Base-by-base conservation (phyloP, 768 basidiomycete genomes). In the Albatrellus ellisii region DNA sequence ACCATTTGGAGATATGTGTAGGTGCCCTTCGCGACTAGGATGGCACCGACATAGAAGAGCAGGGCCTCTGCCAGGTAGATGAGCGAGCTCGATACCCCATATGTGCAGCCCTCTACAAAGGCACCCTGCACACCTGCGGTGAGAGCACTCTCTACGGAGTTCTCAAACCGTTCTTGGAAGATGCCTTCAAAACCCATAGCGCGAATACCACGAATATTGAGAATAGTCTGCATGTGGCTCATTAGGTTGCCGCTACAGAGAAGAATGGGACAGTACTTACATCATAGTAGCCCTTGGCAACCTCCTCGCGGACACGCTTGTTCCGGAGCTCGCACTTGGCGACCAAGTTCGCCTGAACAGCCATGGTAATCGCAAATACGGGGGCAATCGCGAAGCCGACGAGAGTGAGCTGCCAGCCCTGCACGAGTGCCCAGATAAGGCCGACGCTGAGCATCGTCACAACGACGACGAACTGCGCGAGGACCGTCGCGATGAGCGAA, bases 401-500 rank as follows among this genome's bases (percentile, higher is more conserved):
- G 14, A 98, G 70, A 0, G 90, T 94, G 50, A 98, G 65, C 62
- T 95, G 79, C 95, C 94, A 99, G 0, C 89, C 88, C 24, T 71
- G 63, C 2, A 74, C 69, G 58, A 97, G 67, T 0, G 92, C 92
- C 94, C 95, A 99, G 14, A 84, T 56, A 15, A 98, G 59, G 6
- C 91, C 92, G 2, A 94, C 65, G 1, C 70, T 57, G 35, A 97
- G 69, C 90, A 97, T 95, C 11, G 82, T 65, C 7, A 61, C 46
- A 11, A 92, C 85, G 15, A 90, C 84, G 26, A 79, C 56, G 24
- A 67, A 64, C 55, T 92, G 86, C 0, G 73, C 74, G 35, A 83
- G 60, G 31, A 90, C 77, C 10, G 76, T 68, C 1, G 82, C 67
- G 46, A 97, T 68, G 35, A 99, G 65, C 25, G 73, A 68, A 17